phyloP scores from a whole-genome alignment of 2,329 filamentous ascomycete genomes.

The Neonectria sp. region DNA sequence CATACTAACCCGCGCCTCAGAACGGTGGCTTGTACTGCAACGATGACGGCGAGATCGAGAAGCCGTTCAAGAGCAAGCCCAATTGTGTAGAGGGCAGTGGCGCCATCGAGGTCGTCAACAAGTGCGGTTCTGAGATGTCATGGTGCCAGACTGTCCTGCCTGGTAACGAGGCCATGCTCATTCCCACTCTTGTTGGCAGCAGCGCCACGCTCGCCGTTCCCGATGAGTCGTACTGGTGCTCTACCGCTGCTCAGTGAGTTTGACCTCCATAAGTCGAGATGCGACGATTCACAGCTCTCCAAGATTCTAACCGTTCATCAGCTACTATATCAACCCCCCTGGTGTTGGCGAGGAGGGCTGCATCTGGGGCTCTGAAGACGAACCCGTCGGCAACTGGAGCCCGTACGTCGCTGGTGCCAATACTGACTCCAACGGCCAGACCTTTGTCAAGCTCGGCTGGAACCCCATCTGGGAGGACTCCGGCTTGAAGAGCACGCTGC shows the following conservation, averaged over 20 bases:
- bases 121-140: conserved; percentile 72
- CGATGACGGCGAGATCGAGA: conserved; percentile 73
- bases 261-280: not conserved
- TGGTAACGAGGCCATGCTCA: conserved; percentile 86
- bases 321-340: conserved; percentile 85
- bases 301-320: conserved; percentile 55
- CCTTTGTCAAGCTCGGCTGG: conserved; percentile 83
- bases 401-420: conserved; percentile 85
- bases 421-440: conserved; percentile 74
- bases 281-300: conserved; percentile 37
- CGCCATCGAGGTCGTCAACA: conserved; percentile 76
- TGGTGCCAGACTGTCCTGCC: conserved; percentile 87
- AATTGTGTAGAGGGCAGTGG: conserved; percentile 81
- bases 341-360: conserved; percentile 76
- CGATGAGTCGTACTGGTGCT: conserved; percentile 77
- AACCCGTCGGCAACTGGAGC: conserved; percentile 82
- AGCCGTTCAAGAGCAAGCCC: conserved; percentile 77
- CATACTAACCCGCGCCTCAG: conserved; percentile 56
- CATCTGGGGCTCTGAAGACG: conserved; percentile 76
- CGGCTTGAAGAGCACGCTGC: conserved; percentile 68
- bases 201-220: conserved; percentile 78
- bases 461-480: conserved; percentile 80
- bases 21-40: conserved; percentile 84
- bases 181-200: conserved; percentile 77
- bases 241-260: conserved; percentile 81